Evolutionary conservation across 2,329 filamentous ascomycete species (phyloP).

Genomic region (Tolypocladium nubicola): DNA sequence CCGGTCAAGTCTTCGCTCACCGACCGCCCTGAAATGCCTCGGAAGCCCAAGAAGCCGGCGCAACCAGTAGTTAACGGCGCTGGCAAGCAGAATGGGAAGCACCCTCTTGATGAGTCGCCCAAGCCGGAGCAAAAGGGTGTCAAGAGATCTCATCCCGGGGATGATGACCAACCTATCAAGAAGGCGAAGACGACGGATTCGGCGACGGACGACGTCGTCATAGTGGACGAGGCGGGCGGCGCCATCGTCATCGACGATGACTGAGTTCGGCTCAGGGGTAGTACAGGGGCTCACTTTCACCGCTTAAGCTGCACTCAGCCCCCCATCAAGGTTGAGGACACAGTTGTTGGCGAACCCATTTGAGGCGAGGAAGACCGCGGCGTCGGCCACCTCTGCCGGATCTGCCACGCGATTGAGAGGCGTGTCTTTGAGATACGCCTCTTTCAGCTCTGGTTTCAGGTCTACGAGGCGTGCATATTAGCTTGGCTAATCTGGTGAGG

Average conservation of each 20-base stretch:
- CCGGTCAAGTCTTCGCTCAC: slow-evolving; percentile 38
- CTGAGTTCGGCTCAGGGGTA: slow-evolving; percentile 18
- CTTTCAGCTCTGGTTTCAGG: slow-evolving; percentile 25
- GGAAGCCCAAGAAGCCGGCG: slow-evolving; percentile 35
- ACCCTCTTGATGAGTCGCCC: slow-evolving; percentile 21
- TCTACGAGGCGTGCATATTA: slow-evolving; percentile 30
- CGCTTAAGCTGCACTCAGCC: slow-evolving; percentile 55
- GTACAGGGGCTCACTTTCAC: neutral
- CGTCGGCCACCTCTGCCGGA: slow-evolving; percentile 67
- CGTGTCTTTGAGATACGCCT: slow-evolving; percentile 38
- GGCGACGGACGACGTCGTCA: slow-evolving; percentile 28
- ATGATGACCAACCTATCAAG: slow-evolving; percentile 31
- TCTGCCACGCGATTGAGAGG: slow-evolving; percentile 57
- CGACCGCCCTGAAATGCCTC: slow-evolving; percentile 39
- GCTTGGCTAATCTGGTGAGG: slow-evolving; percentile 8
- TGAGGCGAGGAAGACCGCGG: slow-evolving; percentile 63
- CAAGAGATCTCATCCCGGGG: slow-evolving; percentile 37
- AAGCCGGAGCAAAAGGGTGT: slow-evolving; percentile 20
- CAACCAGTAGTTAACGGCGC: slow-evolving; percentile 28
- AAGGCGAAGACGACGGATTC: slow-evolving; percentile 33
- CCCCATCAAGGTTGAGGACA: slow-evolving; percentile 76
- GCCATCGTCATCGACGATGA: slow-evolving; percentile 60
- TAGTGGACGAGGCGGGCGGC: slow-evolving; percentile 45
- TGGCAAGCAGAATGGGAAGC: slow-evolving; percentile 29
- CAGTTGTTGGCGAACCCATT: slow-evolving; percentile 85